Evolutionary conservation across 163 green algal species (phyloP).

Genomic region (Chlamydomonas reinhardtii): DNA sequence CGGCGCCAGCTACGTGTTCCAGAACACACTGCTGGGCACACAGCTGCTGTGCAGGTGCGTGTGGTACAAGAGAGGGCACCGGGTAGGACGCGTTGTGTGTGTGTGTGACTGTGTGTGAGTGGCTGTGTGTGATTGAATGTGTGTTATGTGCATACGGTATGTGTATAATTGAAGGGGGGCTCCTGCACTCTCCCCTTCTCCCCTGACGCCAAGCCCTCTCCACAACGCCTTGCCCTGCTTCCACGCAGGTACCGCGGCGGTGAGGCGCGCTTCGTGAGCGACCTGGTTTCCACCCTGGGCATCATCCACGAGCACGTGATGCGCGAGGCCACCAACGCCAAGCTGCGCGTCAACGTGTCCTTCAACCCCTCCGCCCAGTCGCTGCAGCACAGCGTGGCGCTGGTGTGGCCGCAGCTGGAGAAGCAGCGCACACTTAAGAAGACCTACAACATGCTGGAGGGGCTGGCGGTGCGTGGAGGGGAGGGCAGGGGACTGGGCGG

Average conservation of each 20-base stretch:
- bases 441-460: conserved; percentile 67
- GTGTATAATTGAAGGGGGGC: no score
- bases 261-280: conserved; percentile 68
- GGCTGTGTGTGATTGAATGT: no score
- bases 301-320: conserved; percentile 72
- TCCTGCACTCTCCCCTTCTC: no score
- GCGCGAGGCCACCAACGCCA: conserved; percentile 67
- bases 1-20: conserved; percentile 53
- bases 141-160: no score
- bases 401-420: conserved; percentile 70
- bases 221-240: no score
- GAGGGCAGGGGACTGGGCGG: neutral
- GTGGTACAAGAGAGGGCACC: no score
- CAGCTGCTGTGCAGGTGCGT: conserved; percentile 61
- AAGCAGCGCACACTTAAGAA: conserved; percentile 58
- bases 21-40: conserved; percentile 71
- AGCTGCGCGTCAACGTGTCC: conserved; percentile 66
- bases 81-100: no score
- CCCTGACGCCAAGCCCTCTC: no score
- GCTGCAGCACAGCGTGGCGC: conserved; percentile 61
- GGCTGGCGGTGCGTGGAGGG: conserved; percentile 51
- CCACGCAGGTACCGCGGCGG: conserved; percentile 59
- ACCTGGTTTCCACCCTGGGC: conserved; percentile 73
- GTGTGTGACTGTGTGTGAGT: no score
- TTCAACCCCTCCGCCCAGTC: conserved; percentile 59